phyloP scores from a whole-genome alignment of 1,139 yeast species.

The Arxiozyma slooffiae region DNA sequence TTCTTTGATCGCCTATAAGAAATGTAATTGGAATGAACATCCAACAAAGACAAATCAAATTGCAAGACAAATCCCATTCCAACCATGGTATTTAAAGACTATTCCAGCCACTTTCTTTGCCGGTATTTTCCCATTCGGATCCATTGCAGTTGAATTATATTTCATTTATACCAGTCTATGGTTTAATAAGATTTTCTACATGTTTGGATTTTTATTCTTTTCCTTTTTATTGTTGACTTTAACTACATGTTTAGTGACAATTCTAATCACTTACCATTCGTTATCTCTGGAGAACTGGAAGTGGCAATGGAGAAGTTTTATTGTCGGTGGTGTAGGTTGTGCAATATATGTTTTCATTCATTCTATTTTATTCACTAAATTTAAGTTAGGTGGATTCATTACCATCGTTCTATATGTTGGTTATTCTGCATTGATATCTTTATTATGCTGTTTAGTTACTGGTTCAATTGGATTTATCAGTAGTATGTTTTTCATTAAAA shows the following conservation, averaged over 20 bases:
- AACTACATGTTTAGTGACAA: constrained; percentile 73
- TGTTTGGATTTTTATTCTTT: constrained; percentile 93
- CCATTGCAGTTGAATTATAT: constrained; percentile 89
- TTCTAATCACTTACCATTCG: constrained; percentile 72
- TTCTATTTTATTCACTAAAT: constrained; percentile 63
- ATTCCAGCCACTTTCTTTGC: constrained; percentile 62
- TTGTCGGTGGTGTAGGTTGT: constrained; percentile 77
- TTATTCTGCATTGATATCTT: constrained; percentile 67
- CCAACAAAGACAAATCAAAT: constrained; percentile 91
- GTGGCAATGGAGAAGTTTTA: constrained; percentile 95
- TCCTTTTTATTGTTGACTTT: constrained; percentile 73
- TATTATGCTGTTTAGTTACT: constrained; percentile 67
- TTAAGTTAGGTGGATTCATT: constrained; percentile 61
- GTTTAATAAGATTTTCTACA: constrained; percentile 89
- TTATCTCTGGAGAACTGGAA: constrained; percentile 85
- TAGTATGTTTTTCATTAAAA: constrained; percentile 63
- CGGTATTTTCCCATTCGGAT: constrained; percentile 91
- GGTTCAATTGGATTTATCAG: constrained; percentile 83
- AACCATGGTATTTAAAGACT: constrained; percentile 73
- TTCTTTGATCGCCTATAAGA: constrained; percentile 65
- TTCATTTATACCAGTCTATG: constrained; percentile 80
- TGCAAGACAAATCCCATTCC: constrained; percentile 89
- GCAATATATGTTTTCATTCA: constrained; percentile 76
- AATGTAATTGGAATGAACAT: constrained; percentile 38
- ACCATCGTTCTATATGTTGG: constrained; percentile 76